These are phyloP conservation scores for Neolentinus lepideus DNA, from an alignment of 1,284 basidiomycete species.

Conservation along the genomic window DNA sequence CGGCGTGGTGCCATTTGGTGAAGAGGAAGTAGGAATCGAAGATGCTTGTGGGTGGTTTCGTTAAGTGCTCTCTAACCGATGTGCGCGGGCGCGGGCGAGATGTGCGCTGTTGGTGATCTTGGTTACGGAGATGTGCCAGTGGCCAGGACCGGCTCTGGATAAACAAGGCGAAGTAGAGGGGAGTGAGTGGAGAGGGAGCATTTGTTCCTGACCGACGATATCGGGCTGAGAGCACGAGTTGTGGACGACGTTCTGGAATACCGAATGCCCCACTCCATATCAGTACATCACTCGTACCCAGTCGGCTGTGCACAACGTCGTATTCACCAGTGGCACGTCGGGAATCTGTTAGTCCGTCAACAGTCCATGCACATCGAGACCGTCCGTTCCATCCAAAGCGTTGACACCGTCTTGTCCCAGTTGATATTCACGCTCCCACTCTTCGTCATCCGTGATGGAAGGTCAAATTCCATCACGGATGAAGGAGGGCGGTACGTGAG, in stretches of 20 bases:
- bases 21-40: no score
- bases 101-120: slow-evolving; percentile 35
- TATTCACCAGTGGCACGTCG: slow-evolving; percentile 29
- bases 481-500: slow-evolving; percentile 35
- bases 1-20: no score
- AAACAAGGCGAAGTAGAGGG: slow-evolving; percentile 33
- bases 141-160: slow-evolving; percentile 38
- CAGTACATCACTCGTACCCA: slow-evolving; percentile 35
- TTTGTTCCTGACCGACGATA: slow-evolving; percentile 21
- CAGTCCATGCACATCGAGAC: slow-evolving; percentile 31
- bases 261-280: slow-evolving; percentile 33
- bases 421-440: slow-evolving; percentile 22
- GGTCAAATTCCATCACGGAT: slow-evolving; percentile 33
- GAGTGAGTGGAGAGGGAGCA: slow-evolving; percentile 36
- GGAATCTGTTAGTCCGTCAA: slow-evolving; percentile 25
- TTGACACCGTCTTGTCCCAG: slow-evolving; percentile 30
- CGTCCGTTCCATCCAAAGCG: slow-evolving; percentile 42
- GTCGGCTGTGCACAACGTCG: slow-evolving; percentile 32
- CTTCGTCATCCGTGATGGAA: slow-evolving; percentile 21
- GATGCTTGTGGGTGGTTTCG: no score
- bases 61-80: no score
- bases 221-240: slow-evolving; percentile 8
- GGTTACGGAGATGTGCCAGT: slow-evolving; percentile 37
- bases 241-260: slow-evolving; percentile 42
- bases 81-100: no score